Base-by-base conservation (phyloP, 1,284 basidiomycete genomes). In the Waitea zeae region DNA sequence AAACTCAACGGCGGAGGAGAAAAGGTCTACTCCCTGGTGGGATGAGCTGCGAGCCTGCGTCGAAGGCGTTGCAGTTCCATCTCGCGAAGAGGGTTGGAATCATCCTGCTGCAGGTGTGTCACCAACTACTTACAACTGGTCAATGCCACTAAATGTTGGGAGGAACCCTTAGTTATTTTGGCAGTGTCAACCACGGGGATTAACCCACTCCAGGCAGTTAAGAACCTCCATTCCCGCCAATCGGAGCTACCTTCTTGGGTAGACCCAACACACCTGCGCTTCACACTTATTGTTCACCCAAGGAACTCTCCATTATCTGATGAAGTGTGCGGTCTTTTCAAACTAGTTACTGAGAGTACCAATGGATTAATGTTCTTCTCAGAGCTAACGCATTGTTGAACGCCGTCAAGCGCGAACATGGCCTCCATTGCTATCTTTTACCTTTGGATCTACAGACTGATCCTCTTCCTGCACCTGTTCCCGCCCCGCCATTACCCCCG, bases 331-430 rank as follows among this genome's bases (percentile, higher is more conserved):
- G 15, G 9, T 38, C 18, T 39, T 34, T 30, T 38, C 31, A 22
- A 35, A 4, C n/a, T 37, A 17, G 12, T 26, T n/a, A 14, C 12
- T 3, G 30, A 17, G 15, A 30, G n/a, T n/a, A n/a, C n/a, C n/a
- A n/a, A n/a, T n/a, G n/a, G n/a, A n/a, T n/a, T n/a, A n/a, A n/a
- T n/a, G n/a, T n/a, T n/a, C n/a, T n/a, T 2, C 38, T 34, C 22
- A 86, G 81, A 55, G 75, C 78, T 22, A 63, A 61, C 27, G 77
- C 81, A 3, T 58, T 86, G 11, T 76, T 72, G 49, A 86, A 84
- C 46, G 81, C 81, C 1, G 71, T 79, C 36, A 86, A 78, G 62
- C 84, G 80, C 47, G 81, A 84, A 48, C 79, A 70, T 50, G 81
- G 80, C 12, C 54, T 82, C 12, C 70, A 86, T 45, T 68, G 65